Evolutionary conservation across 2,329 filamentous ascomycete genomes (phyloP).

Genomic region (Phialemonium atrogriseum): DNA sequence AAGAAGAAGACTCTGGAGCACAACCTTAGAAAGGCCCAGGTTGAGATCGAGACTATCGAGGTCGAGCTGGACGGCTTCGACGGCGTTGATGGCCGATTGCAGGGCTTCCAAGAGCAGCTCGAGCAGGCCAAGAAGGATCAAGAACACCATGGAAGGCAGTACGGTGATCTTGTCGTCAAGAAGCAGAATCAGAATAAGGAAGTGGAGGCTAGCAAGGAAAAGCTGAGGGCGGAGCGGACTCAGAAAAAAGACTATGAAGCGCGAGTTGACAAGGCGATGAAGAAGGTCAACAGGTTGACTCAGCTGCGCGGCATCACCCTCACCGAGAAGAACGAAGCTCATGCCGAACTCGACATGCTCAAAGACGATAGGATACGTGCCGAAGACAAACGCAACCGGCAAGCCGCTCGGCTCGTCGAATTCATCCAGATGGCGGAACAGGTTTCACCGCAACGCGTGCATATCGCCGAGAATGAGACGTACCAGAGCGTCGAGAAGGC

Average conservation of each 20-base stretch:
- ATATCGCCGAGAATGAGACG: slow-evolving; percentile 58
- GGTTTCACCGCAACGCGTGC: slow-evolving; percentile 50
- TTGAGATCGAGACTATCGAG: slow-evolving; percentile 41
- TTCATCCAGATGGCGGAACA: slow-evolving; percentile 47
- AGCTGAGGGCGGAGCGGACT: slow-evolving; percentile 21
- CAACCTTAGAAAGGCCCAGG: slow-evolving; percentile 50
- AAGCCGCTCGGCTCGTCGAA: slow-evolving; percentile 38
- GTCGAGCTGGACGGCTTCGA: slow-evolving; percentile 59
- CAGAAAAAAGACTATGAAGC: slow-evolving; percentile 30
- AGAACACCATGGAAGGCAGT: slow-evolving; percentile 45
- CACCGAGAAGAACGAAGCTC: slow-evolving; percentile 52
- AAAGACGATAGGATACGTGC: slow-evolving; percentile 35
- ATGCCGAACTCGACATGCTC: slow-evolving; percentile 40
- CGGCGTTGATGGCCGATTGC: slow-evolving; percentile 59
- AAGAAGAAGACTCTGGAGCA: slow-evolving; percentile 32
- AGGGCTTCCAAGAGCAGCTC: slow-evolving; percentile 49
- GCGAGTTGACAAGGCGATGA: slow-evolving; percentile 46
- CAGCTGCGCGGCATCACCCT: slow-evolving; percentile 46
- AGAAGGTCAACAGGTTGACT: slow-evolving; percentile 39
- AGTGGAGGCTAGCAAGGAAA: slow-evolving; percentile 29
- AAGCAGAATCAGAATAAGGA: slow-evolving; percentile 39
- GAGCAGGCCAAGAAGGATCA: slow-evolving; percentile 36
- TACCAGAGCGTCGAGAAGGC: slow-evolving; percentile 44
- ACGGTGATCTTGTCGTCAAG: slow-evolving; percentile 39
- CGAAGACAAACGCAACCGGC: slow-evolving; percentile 37